Conservation (phyloP, 345 rosid genomes). For the Populus tremula region DNA sequence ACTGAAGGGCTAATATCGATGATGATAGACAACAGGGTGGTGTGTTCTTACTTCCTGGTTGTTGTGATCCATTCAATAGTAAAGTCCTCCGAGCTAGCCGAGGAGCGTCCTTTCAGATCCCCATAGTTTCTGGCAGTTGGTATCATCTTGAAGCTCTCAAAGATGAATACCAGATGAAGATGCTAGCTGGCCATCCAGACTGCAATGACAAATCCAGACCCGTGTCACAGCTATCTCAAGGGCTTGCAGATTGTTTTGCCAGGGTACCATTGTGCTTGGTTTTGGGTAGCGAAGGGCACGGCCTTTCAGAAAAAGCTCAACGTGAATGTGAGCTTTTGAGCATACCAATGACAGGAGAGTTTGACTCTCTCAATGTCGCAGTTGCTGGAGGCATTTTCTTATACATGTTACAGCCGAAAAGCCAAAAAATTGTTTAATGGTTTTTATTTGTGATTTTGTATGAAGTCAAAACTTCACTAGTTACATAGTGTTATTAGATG, state of each 20-base stretch:
- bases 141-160: constrained; percentile 52
- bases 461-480: neutral
- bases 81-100: constrained; percentile 91
- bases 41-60: constrained; percentile 92
- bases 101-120: constrained; percentile 85
- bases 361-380: constrained; percentile 88
- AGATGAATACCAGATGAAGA: constrained; percentile 57
- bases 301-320: constrained; percentile 63
- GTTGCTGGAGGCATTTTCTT: constrained; percentile 95
- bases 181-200: constrained; percentile 82
- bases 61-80: constrained; percentile 88
- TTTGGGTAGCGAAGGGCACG: constrained; percentile 85
- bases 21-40: constrained; percentile 49
- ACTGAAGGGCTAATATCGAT: neutral
- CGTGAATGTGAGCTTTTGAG: constrained; percentile 68
- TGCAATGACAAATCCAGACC: constrained; percentile 36
- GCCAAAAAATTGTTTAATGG: constrained; percentile 4
- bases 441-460: neutral
- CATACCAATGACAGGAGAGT: constrained; percentile 80
- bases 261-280: constrained; percentile 61
- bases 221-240: constrained; percentile 42
- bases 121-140: constrained; percentile 79
- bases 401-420: constrained; percentile 58
- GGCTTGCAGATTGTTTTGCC: constrained; percentile 46
- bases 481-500: neutral